Evolutionary conservation across 2,329 filamentous ascomycete species (phyloP).

Genomic region (Colletotrichum godetiae): DNA sequence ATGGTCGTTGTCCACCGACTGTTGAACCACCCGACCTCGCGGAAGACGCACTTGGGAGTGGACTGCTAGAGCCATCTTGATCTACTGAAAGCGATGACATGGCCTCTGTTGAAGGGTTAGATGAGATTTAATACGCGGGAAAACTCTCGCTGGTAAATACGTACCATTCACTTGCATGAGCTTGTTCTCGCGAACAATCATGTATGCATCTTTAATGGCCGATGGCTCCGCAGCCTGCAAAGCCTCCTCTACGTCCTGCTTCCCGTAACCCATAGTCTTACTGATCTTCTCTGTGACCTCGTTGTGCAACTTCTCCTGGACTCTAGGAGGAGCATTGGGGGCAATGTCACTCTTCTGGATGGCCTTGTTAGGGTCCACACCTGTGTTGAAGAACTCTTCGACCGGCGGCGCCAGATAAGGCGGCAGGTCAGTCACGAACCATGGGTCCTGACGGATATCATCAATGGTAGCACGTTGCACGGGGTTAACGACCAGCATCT

Average conservation of each 20-base stretch:
- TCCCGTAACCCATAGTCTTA: slow-evolving; percentile 97
- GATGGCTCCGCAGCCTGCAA: slow-evolving; percentile 92
- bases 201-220: slow-evolving; percentile 98
- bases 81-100: slow-evolving; percentile 43
- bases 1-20: slow-evolving; percentile 63
- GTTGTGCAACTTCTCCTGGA: slow-evolving; percentile 91
- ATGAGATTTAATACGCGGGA: not conserved
- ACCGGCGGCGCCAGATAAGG: slow-evolving; percentile 87
- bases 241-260: slow-evolving; percentile 94
- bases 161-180: slow-evolving; percentile 93
- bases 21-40: slow-evolving; percentile 64
- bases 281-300: slow-evolving; percentile 95
- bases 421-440: slow-evolving; percentile 91
- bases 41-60: slow-evolving; percentile 66
- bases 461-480: slow-evolving; percentile 94
- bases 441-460: slow-evolving; percentile 92
- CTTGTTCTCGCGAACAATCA: slow-evolving; percentile 97
- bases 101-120: slow-evolving; percentile 41
- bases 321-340: slow-evolving; percentile 79
- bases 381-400: slow-evolving; percentile 93
- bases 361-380: slow-evolving; percentile 91
- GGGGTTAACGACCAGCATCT: slow-evolving; percentile 95
- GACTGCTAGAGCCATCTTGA: slow-evolving; percentile 54
- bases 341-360: slow-evolving; percentile 87
- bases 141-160: not conserved